Evolutionary conservation across 306 rosid genomes (phyloP), one percentile per base, ranked within the genome.

Genomic region (Trifolium repens): DNA sequence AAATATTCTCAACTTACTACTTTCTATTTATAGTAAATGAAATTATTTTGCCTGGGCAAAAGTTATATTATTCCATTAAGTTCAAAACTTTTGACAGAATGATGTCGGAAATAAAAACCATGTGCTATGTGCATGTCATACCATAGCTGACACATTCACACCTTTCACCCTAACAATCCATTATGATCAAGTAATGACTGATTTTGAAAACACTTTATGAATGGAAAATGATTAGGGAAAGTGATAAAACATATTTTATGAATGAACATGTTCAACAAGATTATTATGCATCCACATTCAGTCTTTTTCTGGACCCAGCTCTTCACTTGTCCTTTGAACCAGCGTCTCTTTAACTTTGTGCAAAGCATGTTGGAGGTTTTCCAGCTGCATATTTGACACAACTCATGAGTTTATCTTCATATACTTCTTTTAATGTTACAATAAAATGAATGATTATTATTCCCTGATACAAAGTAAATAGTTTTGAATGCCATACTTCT

Each of bases 341-440:
- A 83, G 81, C 73, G 12, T 79, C 73, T 83, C 87, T 46, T 79
- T 76, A 67, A 83, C 84, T 65, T 67, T 76, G 76, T 65, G 60
- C 73, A 79, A 64, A 58, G 81, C 84, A 49, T 59, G 67, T 50
- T 79, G 79, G 24, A 79, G 81, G 70, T 71, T 58, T 59, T 75
- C 79, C 53, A 83, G 58, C 87, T 83, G 87, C 74, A 79, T 65
- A 79, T 57, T 75, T 79, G 67, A 26, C 64, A 73, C 22, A 62
- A 57, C 15, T 9, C 72, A 35, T 46, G 50, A 83, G 47, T 75
- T 11, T 46, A 69, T 57, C 35, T 42, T 58, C 1, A 69, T 24
- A 35, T 60, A 5, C 67, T 59, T 40, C 24, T 7, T 59, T 65
- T 9, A 34, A 4, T 43, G 22, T 53, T 69, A 53, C 69, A 42